These are phyloP conservation scores for Fusarium compactum DNA, from an alignment of 2,329 filamentous ascomycete genomes.

Conservation along the genomic window DNA sequence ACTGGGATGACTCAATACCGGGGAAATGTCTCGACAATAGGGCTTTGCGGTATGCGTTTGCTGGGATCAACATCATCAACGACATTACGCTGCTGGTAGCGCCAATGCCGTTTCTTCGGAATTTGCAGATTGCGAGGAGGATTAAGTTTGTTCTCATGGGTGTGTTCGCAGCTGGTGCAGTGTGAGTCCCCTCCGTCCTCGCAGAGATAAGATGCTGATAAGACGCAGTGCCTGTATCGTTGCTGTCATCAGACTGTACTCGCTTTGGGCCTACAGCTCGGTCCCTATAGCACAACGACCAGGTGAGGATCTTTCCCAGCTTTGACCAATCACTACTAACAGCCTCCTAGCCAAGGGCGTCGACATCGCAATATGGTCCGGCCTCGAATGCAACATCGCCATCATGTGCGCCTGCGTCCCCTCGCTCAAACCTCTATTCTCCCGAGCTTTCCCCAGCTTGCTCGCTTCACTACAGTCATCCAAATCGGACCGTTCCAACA, in stretches of 20 bases:
- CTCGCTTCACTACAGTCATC: not conserved
- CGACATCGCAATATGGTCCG: not conserved
- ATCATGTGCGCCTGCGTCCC: constrained; percentile 7
- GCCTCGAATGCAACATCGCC: constrained; percentile 3
- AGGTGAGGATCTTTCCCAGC: not conserved
- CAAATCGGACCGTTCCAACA: not conserved
- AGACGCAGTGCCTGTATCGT: not conserved
- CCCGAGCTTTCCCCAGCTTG: not conserved
- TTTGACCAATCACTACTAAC: not conserved
- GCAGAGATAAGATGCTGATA: not conserved
- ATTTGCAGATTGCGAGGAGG: not conserved
- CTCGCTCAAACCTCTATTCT: not conserved
- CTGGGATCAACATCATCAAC: constrained; percentile 8
- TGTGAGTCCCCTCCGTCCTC: not conserved
- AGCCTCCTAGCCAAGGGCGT: not conserved
- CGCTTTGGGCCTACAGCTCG: not conserved
- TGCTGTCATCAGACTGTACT: not conserved
- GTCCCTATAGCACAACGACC: not conserved
- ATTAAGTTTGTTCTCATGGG: not conserved
- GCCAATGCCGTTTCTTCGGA: not conserved
- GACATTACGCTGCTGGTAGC: not conserved
- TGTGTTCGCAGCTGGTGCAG: not conserved
- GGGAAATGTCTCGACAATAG: not conserved
- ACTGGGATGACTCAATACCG: not conserved
- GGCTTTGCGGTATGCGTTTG: not conserved